phyloP scores from a whole-genome alignment of 306 rosid genomes.

The Crataegus laevigata region DNA sequence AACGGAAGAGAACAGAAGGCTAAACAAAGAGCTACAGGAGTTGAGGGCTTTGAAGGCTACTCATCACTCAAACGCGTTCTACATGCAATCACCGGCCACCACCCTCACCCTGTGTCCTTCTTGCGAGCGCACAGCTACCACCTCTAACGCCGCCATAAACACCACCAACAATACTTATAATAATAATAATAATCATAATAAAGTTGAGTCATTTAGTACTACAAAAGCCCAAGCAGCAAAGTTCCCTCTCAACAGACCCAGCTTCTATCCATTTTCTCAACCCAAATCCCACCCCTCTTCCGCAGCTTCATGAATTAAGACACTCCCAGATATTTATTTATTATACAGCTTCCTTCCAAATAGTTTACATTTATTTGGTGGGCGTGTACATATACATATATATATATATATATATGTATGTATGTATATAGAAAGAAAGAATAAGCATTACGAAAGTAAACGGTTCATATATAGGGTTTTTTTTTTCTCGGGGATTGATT shows the following conservation, averaged over 20 bases:
- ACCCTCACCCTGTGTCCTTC: slow-evolving; percentile 83
- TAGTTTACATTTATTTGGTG: neutral
- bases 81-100: slow-evolving; percentile 76
- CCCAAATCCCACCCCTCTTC: slow-evolving; percentile 31
- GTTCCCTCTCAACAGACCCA: slow-evolving; percentile 8
- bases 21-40: slow-evolving; percentile 73
- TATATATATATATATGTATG: neutral
- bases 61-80: slow-evolving; percentile 41
- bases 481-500: neutral
- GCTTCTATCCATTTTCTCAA: slow-evolving; percentile 38
- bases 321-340: neutral
- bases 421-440: neutral
- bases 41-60: slow-evolving; percentile 54
- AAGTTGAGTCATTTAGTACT: neutral
- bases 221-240: neutral
- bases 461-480: too few relatives aligned
- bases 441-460: neutral
- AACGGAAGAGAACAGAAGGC: slow-evolving; percentile 63
- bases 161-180: neutral
- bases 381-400: neutral
- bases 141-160: slow-evolving; percentile 22
- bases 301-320: slow-evolving; percentile 29
- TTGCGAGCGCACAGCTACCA: slow-evolving; percentile 58
- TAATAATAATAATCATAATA: too few relatives aligned
- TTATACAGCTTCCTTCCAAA: neutral